These are phyloP conservation scores for Rubroboletus satanas DNA, from an alignment of 768 basidiomycete species.

Conservation along the genomic window DNA sequence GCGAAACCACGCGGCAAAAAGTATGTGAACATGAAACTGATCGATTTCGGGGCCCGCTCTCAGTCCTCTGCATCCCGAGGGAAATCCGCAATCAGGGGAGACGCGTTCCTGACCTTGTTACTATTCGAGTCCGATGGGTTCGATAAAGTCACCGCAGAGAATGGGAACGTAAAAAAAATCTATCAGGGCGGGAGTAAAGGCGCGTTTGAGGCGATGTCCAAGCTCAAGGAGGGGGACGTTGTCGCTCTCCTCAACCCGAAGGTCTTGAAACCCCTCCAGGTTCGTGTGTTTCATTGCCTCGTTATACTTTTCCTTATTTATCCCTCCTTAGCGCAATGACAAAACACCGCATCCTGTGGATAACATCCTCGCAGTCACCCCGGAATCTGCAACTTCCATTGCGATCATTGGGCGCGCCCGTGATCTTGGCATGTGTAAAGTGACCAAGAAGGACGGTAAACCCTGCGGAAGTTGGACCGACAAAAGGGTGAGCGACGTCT, in stretches of 20 bases:
- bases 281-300: constrained; percentile 30
- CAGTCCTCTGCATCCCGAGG: constrained; percentile 53
- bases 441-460: constrained; percentile 73
- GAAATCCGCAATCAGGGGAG: constrained; percentile 64
- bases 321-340: constrained; percentile 23
- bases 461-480: constrained; percentile 88
- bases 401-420: constrained; percentile 80
- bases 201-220: constrained; percentile 85
- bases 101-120: constrained; percentile 77
- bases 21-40: constrained; percentile 81
- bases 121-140: constrained; percentile 84
- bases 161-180: constrained; percentile 52
- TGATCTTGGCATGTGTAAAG: constrained; percentile 84
- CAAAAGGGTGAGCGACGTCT: constrained; percentile 78
- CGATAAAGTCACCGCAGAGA: constrained; percentile 51
- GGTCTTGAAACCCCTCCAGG: constrained; percentile 83
- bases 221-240: constrained; percentile 85
- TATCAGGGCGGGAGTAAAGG: constrained; percentile 91
- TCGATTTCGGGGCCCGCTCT: constrained; percentile 71
- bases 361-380: constrained; percentile 85
- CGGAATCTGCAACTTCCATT: constrained; percentile 74
- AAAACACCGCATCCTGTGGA: constrained; percentile 70
- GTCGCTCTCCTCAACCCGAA: constrained; percentile 85
- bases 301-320: background rate
- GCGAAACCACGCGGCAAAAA: constrained; percentile 59